Evolutionary conservation across 176 grass and related monocot genomes (phyloP).

Genomic region (Eremochloa ophiuroides): DNA sequence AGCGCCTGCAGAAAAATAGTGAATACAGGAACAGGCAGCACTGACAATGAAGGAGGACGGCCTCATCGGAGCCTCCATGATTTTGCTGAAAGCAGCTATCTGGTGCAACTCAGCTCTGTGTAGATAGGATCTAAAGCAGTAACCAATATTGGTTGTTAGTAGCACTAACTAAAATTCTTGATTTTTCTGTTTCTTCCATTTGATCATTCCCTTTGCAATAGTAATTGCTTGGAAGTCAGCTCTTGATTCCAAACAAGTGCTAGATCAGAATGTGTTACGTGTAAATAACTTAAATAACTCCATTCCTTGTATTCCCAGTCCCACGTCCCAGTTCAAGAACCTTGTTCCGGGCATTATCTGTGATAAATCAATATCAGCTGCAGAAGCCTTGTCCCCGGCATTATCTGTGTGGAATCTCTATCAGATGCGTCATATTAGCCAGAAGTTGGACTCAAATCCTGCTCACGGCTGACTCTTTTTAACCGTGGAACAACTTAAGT

Average conservation of each 20-base stretch:
- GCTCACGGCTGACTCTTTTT: not conserved
- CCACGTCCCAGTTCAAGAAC: not conserved
- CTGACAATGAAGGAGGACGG: conserved; percentile 58
- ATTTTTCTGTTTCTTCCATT: not conserved
- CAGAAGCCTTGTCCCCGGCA: too few relatives aligned
- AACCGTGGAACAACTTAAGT: not conserved
- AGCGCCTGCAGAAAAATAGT: conserved; percentile 62
- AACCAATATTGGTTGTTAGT: not conserved
- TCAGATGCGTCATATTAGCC: not conserved
- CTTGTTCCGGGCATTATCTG: not conserved
- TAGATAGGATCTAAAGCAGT: conserved; percentile 30
- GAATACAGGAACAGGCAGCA: conserved; percentile 49
- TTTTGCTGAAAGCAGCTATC: conserved; percentile 91
- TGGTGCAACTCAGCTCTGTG: conserved; percentile 68
- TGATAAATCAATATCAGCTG: not conserved
- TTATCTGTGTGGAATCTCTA: too few relatives aligned
- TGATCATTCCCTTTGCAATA: conserved; percentile 7
- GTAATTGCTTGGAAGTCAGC: not conserved
- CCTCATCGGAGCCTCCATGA: conserved; percentile 71
- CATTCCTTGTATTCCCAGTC: not conserved
- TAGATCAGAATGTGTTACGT: not conserved
- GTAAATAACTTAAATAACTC: not conserved
- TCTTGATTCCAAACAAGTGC: not conserved
- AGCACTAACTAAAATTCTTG: not conserved
- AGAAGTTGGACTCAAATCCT: not conserved